Evolutionary conservation across 176 grass and related monocot species (phyloP), one percentile per base, ranked within the genome.

Genomic region (Musa schizocarpa): DNA sequence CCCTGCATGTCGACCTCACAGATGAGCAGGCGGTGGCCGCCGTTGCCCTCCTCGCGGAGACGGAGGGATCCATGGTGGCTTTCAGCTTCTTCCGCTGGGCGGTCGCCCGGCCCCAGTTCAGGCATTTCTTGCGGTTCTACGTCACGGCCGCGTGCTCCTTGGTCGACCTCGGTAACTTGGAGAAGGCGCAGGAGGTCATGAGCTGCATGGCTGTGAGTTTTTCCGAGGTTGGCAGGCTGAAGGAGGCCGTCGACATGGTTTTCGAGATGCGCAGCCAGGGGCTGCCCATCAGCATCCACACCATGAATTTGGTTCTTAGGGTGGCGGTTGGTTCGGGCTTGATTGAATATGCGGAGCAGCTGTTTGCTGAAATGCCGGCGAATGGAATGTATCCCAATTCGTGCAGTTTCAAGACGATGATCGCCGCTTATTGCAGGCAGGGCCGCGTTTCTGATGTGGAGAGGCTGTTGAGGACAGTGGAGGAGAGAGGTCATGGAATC

Each of bases 221-320:
- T 24, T 63, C 82, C 25, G 90, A 98, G 82, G 34, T 66, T 1
- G 86, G 77, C 0, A 76, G 86, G 63, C 85, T 93, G 19, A 83
- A 80, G 52, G 94, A 97, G 68, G 88, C 88, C 17, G 53, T 89
- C 1, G 84, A 92, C 67, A 97, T 97, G 88, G 77, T 90, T 9
- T 78, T 91, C 8, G 89, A 93, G 86, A 88, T 97, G 94, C 84
- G 88, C 24, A 97, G 79, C 81, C 85, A 91, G 69, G 94, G 94
- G 52, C 52, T 97, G 14, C 82, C 88, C 0, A 62, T 90, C 63
- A 69, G 67, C 74, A 81, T 97, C 56, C 85, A 93, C 76, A 97
- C 86, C 21, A 89, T 89, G 68, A 97, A 93, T 78, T 90, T 83
- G 82, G 76, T 86, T 53, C 81, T 97, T 8, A 74, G 75, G 10